A percentile compares a stretch with the other conserved stretches of the same genome.
These are phyloP conservation scores for Trichoderma oligosporum DNA, from an alignment of 2,329 filamentous ascomycete species.

Conservation along the genomic window DNA sequence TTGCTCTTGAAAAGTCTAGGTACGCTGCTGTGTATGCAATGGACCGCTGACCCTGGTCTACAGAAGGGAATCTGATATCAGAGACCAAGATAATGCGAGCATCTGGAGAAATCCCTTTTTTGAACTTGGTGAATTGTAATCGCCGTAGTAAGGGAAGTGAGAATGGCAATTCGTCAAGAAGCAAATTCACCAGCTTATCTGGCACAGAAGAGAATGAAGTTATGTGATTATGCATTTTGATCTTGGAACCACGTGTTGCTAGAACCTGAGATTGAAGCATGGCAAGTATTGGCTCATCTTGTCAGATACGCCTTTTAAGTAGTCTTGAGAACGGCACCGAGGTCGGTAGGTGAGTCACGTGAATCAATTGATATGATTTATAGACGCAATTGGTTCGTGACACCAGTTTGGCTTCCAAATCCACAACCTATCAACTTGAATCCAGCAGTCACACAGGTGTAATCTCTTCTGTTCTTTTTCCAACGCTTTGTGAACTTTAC, in stretches of 20 bases:
- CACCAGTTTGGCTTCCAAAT: too few relatives aligned
- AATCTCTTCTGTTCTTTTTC: too few relatives aligned
- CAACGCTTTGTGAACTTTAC: too few relatives aligned
- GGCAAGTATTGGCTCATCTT: background rate
- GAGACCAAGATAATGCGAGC: conserved; percentile 42
- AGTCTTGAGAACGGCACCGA: too few relatives aligned
- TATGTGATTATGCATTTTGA: conserved; percentile 12
- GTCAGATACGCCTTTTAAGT: too few relatives aligned
- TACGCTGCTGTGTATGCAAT: conserved; percentile 53
- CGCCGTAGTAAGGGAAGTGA: conserved; percentile 61
- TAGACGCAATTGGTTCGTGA: too few relatives aligned
- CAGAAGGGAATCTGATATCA: conserved; percentile 5
- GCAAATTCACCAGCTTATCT: conserved; percentile 41
- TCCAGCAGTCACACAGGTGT: too few relatives aligned
- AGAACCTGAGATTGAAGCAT: background rate
- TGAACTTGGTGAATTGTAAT: conserved; percentile 53
- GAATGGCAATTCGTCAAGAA: conserved; percentile 51
- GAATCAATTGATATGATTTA: too few relatives aligned
- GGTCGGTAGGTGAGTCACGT: too few relatives aligned
- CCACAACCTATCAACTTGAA: too few relatives aligned
- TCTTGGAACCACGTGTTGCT: background rate
- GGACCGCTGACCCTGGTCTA: background rate
- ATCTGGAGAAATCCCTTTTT: conserved; percentile 40
- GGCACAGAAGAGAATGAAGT: conserved; percentile 32
- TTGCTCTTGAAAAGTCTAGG: conserved; percentile 56